A percentile compares a stretch with the other conserved stretches of the same genome.
Evolutionary conservation across 176 grass and related monocot species (phyloP).

Genomic region (Lolium rigidum): DNA sequence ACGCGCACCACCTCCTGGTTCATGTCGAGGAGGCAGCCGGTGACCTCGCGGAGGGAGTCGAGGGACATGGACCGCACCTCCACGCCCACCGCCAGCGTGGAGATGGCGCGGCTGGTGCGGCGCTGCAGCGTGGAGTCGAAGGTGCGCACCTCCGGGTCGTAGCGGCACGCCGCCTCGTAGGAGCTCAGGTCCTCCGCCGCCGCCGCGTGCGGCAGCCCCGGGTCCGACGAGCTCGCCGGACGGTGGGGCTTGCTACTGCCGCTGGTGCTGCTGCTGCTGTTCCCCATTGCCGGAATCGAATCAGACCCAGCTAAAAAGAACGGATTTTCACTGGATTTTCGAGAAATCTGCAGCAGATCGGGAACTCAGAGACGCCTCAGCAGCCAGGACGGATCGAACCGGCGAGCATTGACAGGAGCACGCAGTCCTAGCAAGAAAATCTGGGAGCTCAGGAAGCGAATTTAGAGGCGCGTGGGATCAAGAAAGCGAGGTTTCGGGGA

Average conservation of each 20-base stretch:
- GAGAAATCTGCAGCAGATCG: slow-evolving; percentile 23
- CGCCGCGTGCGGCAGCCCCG: slow-evolving; percentile 44
- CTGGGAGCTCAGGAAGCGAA: neutral
- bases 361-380: slow-evolving; percentile 8
- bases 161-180: slow-evolving; percentile 88
- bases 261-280: slow-evolving; percentile 40
- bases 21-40: slow-evolving; percentile 94
- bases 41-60: slow-evolving; percentile 83
- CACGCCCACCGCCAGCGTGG: slow-evolving; percentile 83
- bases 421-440: slow-evolving; percentile 24
- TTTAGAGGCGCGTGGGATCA: slow-evolving; percentile 17
- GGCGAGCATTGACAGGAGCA: slow-evolving; percentile 17
- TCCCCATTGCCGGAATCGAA: slow-evolving; percentile 58
- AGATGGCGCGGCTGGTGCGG: slow-evolving; percentile 86
- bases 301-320: slow-evolving; percentile 6
- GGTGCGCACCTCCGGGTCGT: slow-evolving; percentile 80
- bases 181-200: slow-evolving; percentile 73
- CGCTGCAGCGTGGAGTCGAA: slow-evolving; percentile 87
- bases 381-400: slow-evolving; percentile 37
- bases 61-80: slow-evolving; percentile 85
- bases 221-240: slow-evolving; percentile 25
- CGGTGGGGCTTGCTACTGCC: slow-evolving; percentile 27
- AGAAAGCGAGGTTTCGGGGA: slow-evolving; percentile 43
- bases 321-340: neutral
- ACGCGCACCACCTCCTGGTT: slow-evolving; percentile 95